phyloP scores from a whole-genome alignment of 768 basidiomycete genomes.

The Obba rivulosa region DNA sequence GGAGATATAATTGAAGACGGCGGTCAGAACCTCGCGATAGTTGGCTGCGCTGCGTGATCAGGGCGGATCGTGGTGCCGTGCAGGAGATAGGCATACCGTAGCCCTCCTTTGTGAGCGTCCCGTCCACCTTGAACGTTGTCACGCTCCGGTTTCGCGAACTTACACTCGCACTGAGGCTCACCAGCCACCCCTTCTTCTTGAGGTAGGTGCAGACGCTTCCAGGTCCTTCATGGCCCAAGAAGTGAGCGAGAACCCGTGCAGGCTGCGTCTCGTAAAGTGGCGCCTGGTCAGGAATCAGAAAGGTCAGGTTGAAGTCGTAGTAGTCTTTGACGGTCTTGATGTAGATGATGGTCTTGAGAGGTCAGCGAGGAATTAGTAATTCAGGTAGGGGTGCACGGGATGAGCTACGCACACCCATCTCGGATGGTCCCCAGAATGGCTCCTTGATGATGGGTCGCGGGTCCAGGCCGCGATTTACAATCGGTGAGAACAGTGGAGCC shows the following conservation, averaged over 20 bases:
- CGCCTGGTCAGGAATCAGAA: constrained; percentile 31
- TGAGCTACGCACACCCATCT: constrained; percentile 13
- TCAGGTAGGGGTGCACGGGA: not conserved
- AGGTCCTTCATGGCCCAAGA: constrained; percentile 46
- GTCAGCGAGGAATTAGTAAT: not conserved
- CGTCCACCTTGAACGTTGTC: constrained; percentile 40
- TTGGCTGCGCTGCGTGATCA: constrained; percentile 21
- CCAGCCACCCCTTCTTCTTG: constrained; percentile 39
- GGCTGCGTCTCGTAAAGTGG: constrained; percentile 36
- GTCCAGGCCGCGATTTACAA: constrained; percentile 23
- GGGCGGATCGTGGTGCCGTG: not conserved
- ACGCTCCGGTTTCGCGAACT: constrained; percentile 26
- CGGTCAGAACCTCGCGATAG: constrained; percentile 36
- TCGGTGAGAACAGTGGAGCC: constrained; percentile 27
- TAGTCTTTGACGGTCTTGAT: constrained; percentile 41
- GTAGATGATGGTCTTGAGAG: constrained; percentile 32
- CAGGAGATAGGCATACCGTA: constrained; percentile 29
- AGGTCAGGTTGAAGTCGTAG: constrained; percentile 34
- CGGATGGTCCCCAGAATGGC: constrained; percentile 14
- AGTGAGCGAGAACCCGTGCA: constrained; percentile 37
- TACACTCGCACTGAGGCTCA: constrained; percentile 28
- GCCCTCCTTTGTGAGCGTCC: constrained; percentile 45
- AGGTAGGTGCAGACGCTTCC: constrained; percentile 46
- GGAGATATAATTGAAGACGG: constrained; percentile 38
- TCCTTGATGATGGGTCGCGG: constrained; percentile 18